Base-by-base conservation (phyloP, 2,329 filamentous ascomycete species). In the Triangularia setosa region DNA sequence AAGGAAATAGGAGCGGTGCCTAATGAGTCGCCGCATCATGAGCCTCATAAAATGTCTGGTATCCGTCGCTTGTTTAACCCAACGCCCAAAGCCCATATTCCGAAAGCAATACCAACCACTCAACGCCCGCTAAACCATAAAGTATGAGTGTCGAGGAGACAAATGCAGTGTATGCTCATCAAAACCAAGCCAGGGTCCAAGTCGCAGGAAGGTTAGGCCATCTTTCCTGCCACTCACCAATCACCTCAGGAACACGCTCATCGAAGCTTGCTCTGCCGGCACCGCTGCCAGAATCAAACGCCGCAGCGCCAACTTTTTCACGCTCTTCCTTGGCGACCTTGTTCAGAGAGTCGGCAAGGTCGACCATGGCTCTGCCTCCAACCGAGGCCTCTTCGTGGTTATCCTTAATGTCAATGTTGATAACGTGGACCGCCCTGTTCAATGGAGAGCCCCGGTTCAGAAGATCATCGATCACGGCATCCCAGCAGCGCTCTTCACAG, bases 371-470 rank as follows among this genome's bases (percentile, higher is more conserved):
- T 70, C 90, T 87, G 1, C 95, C 95, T 9, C 95, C 95, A 1
- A 97, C 85, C 23, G 94, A 83, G 0, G 95, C 95, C 77, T 99
- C 95, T 76, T 99, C 94, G 73, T 98, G 95, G 73, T 98, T 99
- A 78, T 99, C 95, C 76, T 91, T 94, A 73, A 99, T 99, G 75
- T 99, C 95, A 62, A 99, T 90, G 72, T 99, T 99, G 81, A 99
- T 96, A 63, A 99, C 92, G 75, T 99, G 95, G 0, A 99, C 95
- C 0, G 95, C 93, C 1, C 92, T 83, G 76, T 99, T 99, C 64
- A 99, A 81, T 3, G 91, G 90, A 0, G 90, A 87, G 7, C 94
- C 95, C 67, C 96, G 87, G 72, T 88, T 91, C 67, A 97, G 86
- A 60, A 99, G 81, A 75, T 99, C 94, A 72, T 99, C 95, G 11